Evolutionary conservation across 2,329 filamentous ascomycete genomes (phyloP).

Genomic region (Immersiporthe knoxdaviesiana): DNA sequence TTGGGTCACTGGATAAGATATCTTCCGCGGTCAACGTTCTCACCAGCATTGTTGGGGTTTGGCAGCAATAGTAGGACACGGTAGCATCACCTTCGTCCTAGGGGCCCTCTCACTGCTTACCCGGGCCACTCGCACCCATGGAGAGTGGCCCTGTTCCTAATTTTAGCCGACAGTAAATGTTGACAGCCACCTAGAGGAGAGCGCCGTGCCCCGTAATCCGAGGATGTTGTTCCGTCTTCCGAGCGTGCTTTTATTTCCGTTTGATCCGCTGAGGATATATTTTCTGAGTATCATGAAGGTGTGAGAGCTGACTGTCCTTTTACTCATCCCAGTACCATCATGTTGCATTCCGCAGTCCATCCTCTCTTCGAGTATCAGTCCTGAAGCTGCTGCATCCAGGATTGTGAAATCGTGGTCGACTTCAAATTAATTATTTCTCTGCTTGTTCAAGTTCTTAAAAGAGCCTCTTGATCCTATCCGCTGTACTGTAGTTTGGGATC

Average conservation of each 20-base stretch:
- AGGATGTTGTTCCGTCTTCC: not conserved
- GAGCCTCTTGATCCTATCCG: too few species aligned
- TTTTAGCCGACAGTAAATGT: not conserved
- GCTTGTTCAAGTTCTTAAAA: too few species aligned
- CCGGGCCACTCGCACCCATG: not conserved
- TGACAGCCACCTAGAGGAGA: not conserved
- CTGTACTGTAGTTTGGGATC: too few species aligned
- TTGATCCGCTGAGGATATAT: not conserved
- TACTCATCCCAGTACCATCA: too few species aligned
- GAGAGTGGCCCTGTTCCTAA: not conserved
- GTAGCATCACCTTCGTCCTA: too few species aligned
- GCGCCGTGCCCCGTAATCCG: not conserved
- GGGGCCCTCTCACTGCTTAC: too few species aligned
- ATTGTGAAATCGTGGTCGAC: too few species aligned
- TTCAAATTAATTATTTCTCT: too few species aligned
- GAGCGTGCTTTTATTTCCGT: not conserved
- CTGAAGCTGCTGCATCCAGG: not conserved
- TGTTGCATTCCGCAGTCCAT: not conserved
- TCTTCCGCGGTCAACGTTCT: not conserved
- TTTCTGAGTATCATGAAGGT: not conserved
- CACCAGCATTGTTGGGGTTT: too few species aligned
- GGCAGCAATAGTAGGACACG: too few species aligned
- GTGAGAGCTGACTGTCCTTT: not conserved
- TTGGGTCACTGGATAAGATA: not conserved
- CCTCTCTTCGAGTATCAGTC: too few species aligned